Base-by-base conservation (phyloP, 768 basidiomycete genomes). In the Saitozyma sp. region DNA sequence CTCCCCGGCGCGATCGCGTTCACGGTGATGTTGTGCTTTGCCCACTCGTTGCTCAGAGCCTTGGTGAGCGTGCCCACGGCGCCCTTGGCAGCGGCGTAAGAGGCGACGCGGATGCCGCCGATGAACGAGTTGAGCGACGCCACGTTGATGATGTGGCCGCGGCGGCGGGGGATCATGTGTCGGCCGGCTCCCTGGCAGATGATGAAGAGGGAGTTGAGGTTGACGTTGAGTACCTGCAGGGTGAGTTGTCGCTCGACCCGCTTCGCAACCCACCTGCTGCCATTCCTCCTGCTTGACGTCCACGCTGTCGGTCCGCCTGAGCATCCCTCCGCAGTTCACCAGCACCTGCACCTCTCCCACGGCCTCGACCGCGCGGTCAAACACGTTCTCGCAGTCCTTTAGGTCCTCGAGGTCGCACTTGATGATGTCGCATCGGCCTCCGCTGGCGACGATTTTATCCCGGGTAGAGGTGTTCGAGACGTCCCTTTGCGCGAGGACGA, bases 1-100 rank as follows among this genome's bases (percentile, higher is more conserved):
- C 91, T 91, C 39, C 91, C 91, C 17, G 91, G 91, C 68, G 87
- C 87, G 65, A 94, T 89, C 13, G 84, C 88, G 75, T 93, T 92
- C 14, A 93, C 90, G 74, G 91, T 87, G 54, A 94, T 86, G 68
- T 90, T 90, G 68, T 89, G 84, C 71, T 84, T 84, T 65, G 88
- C 88, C 92, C 92, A 95, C 79, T 94, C 92, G 77, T 94, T 95
- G 70, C 87, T 86, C 66, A 95, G 84, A 2, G 92, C 89, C 79
- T 92, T 92, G 42, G 62, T 62, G 19, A 68, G 49, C 14, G 41
- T 42, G 1, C 40, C 51, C 9, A 89, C 90, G 17, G 72, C 77
- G 54, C 90, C 90, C 76, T 93, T 94, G 5, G 92, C 89, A 3
- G 92, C 86, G 1, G 92, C 90, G 73, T 94, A 94, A 9, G 92